Base-by-base conservation (phyloP, 2,329 filamentous ascomycete species). In the Eutypella sp. region DNA sequence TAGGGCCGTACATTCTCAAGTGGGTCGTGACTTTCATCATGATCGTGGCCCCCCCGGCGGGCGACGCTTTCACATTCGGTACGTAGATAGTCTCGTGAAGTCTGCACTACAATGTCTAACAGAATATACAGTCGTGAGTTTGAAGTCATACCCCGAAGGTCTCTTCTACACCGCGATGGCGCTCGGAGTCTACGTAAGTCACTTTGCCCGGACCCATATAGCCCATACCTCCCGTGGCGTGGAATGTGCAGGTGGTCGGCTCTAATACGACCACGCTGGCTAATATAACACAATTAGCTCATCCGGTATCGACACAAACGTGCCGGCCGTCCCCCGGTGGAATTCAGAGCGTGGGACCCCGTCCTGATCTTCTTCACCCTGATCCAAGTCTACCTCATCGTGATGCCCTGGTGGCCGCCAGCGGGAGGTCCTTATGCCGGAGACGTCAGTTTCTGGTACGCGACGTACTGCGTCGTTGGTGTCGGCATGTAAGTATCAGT, bases 381-480 rank as follows among this genome's bases (percentile, higher is more conserved):
- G 0, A 66, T 81, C 0, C 77, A 85, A 42, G 46, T 82, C 0
- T 87, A 81, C 47, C 66, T 87, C 38, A 65, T 89, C 2, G 72
- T 82, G 15, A 85, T 86, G 73, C 84, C 85, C 0, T 89, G 84
- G 85, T 84, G 81, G 52, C 85, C 84, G 2, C 85, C 85, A 0
- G 68, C 71, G 1, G 74, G 69, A 1, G 84, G 84, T 0, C 67
- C 68, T 0, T 74, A 76, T 27, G 79, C 75, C 0, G 84, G 83
- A 0, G 78, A 84, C 46, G 84, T 87, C 2, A 84, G 77, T 44
- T 89, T 89, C 63, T 89, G 81, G 79, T 89, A 88, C 52, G 84
- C 74, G 1, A 87, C 83, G 0, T 87, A 88, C 54, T 75, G 77
- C 18, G 76, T 81, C 0, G 75, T 80, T 1, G 83, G 84, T 0